These are phyloP conservation scores for Ballota nigra DNA, from an alignment of 257 asterid species.

Conservation along the genomic window DNA sequence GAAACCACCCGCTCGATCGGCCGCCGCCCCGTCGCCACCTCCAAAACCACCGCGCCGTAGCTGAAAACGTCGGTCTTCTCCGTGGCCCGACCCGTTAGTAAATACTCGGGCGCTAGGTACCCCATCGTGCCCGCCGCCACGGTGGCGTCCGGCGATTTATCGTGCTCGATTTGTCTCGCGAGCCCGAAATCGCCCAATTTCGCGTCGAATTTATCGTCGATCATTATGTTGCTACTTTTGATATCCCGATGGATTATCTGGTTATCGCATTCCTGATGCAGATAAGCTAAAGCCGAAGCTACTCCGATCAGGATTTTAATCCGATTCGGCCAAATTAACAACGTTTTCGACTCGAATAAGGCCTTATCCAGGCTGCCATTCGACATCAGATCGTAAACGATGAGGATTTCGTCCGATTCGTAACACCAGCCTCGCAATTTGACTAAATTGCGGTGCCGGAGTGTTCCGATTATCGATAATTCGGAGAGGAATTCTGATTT, in stretches of 20 bases:
- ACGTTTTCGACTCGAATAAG: conserved; percentile 65
- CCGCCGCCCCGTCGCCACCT: conserved; percentile 83
- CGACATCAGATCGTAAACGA: conserved; percentile 77
- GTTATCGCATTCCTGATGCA: conserved; percentile 86
- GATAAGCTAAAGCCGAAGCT: conserved; percentile 75
- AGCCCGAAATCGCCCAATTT: conserved; percentile 83
- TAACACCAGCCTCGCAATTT: conserved; percentile 90
- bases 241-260: conserved; percentile 86
- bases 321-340: conserved; percentile 62
- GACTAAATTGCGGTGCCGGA: conserved; percentile 79
- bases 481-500: conserved; percentile 75
- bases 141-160: conserved; percentile 81
- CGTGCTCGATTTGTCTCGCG: conserved; percentile 75
- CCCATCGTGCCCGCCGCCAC: conserved; percentile 95
- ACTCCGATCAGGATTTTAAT: conserved; percentile 67
- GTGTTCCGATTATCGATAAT: conserved; percentile 71
- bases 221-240: conserved; percentile 78
- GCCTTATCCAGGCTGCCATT: conserved; percentile 86
- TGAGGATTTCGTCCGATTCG: conserved; percentile 69
- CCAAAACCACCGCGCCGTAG: conserved; percentile 77
- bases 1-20: conserved; percentile 59
- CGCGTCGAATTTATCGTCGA: conserved; percentile 77
- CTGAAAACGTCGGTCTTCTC: conserved; percentile 82
- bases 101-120: conserved; percentile 81
- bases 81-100: conserved; percentile 73